phyloP scores from a whole-genome alignment of 306 rosid species.

The Castanospermum australe region DNA sequence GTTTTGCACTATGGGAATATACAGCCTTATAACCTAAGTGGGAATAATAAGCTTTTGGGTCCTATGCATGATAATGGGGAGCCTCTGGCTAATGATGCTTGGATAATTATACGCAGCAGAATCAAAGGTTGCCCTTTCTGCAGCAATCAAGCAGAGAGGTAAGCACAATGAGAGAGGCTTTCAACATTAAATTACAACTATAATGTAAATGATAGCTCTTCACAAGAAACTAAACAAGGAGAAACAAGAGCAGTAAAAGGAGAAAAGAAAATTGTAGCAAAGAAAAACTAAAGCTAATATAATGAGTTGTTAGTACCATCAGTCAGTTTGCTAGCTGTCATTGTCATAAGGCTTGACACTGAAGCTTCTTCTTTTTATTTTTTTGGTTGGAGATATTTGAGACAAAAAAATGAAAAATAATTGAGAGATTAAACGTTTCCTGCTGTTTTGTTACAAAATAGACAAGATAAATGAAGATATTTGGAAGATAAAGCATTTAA shows the following conservation, averaged over 20 bases:
- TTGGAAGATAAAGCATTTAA: background rate
- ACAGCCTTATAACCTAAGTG: conserved; percentile 53
- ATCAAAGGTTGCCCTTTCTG: conserved; percentile 88
- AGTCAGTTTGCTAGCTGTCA: background rate
- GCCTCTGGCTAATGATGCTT: conserved; percentile 67
- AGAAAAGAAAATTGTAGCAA: background rate
- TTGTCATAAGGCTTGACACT: background rate
- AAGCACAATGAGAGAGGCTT: conserved; percentile 20
- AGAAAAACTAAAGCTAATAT: background rate
- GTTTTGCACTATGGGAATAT: conserved; percentile 32
- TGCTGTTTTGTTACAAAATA: background rate
- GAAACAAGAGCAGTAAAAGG: background rate
- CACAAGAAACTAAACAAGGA: background rate
- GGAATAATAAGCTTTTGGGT: conserved; percentile 70
- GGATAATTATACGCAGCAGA: conserved; percentile 84
- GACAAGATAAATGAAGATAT: background rate
- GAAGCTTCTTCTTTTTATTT: too few species aligned
- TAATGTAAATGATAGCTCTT: background rate
- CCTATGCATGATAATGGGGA: conserved; percentile 63
- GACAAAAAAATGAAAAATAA: background rate
- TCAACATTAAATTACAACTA: conserved; percentile 7
- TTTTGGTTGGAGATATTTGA: background rate
- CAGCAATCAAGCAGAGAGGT: conserved; percentile 32
- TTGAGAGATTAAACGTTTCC: background rate
- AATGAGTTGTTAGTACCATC: background rate